Percentiles rank a stretch among this genome's conserved stretches.
Evolutionary conservation across 2,329 filamentous ascomycete genomes (phyloP).

Genomic region (Clonostachys chloroleuca): DNA sequence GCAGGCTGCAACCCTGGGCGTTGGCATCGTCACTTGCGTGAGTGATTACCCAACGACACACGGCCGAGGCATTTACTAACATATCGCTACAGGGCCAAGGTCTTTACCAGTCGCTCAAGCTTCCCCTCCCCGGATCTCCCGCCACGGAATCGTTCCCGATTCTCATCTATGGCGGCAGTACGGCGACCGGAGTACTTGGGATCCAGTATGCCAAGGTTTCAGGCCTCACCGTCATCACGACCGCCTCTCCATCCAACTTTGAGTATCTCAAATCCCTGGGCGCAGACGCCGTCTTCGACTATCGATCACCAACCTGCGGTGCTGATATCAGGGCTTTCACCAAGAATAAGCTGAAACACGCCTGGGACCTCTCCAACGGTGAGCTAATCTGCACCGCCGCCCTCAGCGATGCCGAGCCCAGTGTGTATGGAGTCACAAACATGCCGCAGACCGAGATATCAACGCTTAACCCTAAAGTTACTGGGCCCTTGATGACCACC

Average conservation of each 20-base stretch:
- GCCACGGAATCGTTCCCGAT: slow-evolving; percentile 27
- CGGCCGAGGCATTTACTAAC: not conserved
- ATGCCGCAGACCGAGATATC: not conserved
- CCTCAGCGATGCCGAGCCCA: slow-evolving; percentile 11
- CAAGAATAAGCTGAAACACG: slow-evolving; percentile 9
- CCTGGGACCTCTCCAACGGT: slow-evolving; percentile 8
- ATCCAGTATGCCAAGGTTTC: slow-evolving; percentile 38
- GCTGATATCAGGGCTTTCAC: slow-evolving; percentile 15
- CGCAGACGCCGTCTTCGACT: slow-evolving; percentile 41
- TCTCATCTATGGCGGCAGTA: slow-evolving; percentile 44
- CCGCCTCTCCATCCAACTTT: slow-evolving; percentile 29
- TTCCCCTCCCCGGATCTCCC: slow-evolving; percentile 38
- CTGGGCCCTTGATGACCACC: no score
- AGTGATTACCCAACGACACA: not conserved
- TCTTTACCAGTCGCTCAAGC: slow-evolving; percentile 37
- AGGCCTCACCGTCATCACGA: slow-evolving; percentile 30
- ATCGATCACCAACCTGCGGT: slow-evolving; percentile 19
- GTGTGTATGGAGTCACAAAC: slow-evolving; percentile 24
- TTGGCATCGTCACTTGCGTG: slow-evolving; percentile 33
- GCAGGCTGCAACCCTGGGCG: slow-evolving; percentile 36
- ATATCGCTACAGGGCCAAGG: slow-evolving; percentile 25
- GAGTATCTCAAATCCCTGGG: slow-evolving; percentile 31
- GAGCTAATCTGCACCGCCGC: slow-evolving; percentile 4
- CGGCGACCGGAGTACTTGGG: slow-evolving; percentile 49
- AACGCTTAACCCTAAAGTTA: no score